Base-by-base conservation (phyloP, 495 filamentous ascomycete genomes). In the Copromyces sp. region DNA sequence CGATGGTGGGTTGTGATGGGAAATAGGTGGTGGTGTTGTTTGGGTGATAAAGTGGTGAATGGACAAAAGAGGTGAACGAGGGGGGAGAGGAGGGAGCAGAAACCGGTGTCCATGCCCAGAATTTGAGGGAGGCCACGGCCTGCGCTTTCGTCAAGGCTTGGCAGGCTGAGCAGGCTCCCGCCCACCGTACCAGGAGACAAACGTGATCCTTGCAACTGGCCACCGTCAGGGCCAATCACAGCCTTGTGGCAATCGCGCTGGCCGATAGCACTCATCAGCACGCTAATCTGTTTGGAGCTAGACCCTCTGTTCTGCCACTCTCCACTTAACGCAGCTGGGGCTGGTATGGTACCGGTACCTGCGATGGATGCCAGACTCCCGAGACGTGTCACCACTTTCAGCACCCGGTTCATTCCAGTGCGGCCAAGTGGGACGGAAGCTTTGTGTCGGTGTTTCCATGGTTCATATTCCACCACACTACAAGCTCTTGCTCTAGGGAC, bases 1-100 rank as follows among this genome's bases (percentile, higher is more conserved):
- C 74, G 74, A 73, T 72, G 73, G 73, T 74, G 72, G 71, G 45
- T 70, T 38, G 73, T 72, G 65, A 70, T 69, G 73, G 68, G 75
- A 74, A 71, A 70, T 65, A 65, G 53, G 53, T 65, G 53, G 53
- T 65, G 53, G 24, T 35, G 53, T 32, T 65, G 53, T 61, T 61
- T 61, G 29, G 53, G 14, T 65, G 53, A 17, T 35, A 35, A 65
- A 35, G 53, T 65, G 20, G 20, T 65, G 24, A 65, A 32, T 59
- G 47, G 47, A 24, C 12, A 35, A 65, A 35, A 65, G 53, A 65
- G 53, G 53, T 65, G 53, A 65, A 37, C 53, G 53, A 65, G 29
- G 53, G 53, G 47, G 53, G 24, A 35, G 29, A 65, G 53, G 53
- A 65, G 53, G 53, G 53, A 65, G 29, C 14, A 35, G 53, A 65